Evolutionary conservation across 768 basidiomycete genomes (phyloP), one percentile per base, ranked within the genome.

Genomic region (Clitopilus passeckerianus): DNA sequence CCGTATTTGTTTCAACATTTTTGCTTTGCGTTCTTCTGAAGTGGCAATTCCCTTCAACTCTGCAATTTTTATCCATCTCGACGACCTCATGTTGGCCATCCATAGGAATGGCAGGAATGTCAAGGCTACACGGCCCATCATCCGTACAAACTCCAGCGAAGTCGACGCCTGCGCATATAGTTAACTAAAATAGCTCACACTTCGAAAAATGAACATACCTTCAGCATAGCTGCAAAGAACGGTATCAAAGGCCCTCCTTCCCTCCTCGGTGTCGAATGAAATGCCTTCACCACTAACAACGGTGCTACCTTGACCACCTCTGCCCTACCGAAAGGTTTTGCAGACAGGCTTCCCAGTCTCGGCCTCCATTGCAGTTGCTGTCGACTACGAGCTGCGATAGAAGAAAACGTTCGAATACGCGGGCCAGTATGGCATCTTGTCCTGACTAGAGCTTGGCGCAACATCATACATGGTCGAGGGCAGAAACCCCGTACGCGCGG

Each of bases 81-180:
- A 78, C 0, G 84, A 75, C 62, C 74, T 79, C 61, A 78, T 72
- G 56, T 85, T 88, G 63, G 80, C 84, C 37, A 91, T 62, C 56
- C 90, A 70, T 60, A 91, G 67, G 33, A 90, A 68, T 22, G 92
- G 92, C 12, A 91, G 74, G 61, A 94, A 84, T 0, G 90, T 92
- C 33, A 94, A 76, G 0, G 84, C 86, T 55, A 94, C 78, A 59
- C 92, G 83, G 46, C 80, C 86, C 44, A 84, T 82, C 7, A 86
- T 90, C 53, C 87, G 82, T 15, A 85, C 83, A n/a, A 88, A 43
- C 66, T 89, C 86, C 54, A 94, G 75, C 0, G 86, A 81, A n/a
- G 85, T 80, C 4, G 91, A 91, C 1, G 88, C 80, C 92, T 94
- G 62, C n/a, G 46, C 58, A 34, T 30, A 56, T 58, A 53, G 30